Conservation (phyloP, 495 filamentous ascomycete genomes). For the Platismatia glauca region DNA sequence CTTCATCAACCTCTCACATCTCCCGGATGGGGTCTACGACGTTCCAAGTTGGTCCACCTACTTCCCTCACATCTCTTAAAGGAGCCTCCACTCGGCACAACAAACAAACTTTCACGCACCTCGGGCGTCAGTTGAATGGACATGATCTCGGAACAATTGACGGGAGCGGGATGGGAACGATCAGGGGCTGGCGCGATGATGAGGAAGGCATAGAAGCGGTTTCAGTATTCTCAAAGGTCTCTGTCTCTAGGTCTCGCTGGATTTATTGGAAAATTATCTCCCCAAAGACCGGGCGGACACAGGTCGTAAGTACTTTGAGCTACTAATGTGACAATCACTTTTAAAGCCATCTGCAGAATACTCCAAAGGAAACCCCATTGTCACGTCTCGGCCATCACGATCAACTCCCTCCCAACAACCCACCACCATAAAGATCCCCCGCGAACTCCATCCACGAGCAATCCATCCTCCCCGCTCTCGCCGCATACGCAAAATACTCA, state of each 20-base stretch:
- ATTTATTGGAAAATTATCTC: no score
- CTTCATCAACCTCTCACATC: conserved; percentile 17
- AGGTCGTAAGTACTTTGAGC: no score
- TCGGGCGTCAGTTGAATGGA: neutral
- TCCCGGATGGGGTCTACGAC: conserved; percentile 12
- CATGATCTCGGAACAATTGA: neutral
- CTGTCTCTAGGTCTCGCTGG: no score
- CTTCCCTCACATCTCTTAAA: conserved; percentile 18
- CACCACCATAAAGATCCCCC: neutral
- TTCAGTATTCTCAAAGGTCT: no score
- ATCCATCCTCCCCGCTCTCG: neutral
- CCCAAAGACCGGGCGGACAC: no score
- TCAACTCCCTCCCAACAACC: no score
- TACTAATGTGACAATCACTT: no score
- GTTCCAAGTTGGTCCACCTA: conserved; percentile 11
- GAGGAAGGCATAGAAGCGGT: no score
- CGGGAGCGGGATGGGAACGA: neutral
- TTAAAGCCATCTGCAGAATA: no score
- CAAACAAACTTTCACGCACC: neutral
- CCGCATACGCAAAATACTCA: conserved; percentile 3
- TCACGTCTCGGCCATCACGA: no score
- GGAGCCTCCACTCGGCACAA: neutral
- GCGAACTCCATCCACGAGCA: conserved; percentile 1
- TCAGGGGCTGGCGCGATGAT: no score
- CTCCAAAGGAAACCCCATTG: no score